Evolutionary conservation across 331 rosid species (phyloP).

Genomic region (Rhamnella rubrinervis): DNA sequence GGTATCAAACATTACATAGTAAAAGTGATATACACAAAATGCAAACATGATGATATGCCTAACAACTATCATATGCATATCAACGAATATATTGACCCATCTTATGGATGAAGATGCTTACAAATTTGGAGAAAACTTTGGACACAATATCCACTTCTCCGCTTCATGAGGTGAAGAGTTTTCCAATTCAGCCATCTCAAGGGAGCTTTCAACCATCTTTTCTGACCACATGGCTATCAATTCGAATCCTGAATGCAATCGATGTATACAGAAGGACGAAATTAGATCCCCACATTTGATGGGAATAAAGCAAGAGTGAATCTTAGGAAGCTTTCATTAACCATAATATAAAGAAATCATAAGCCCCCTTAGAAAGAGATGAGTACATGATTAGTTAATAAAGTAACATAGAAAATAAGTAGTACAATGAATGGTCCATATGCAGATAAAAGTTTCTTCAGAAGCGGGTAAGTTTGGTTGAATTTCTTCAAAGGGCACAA

Average conservation of each 20-base stretch:
- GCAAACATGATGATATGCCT: not conserved
- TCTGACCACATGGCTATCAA: constrained; percentile 78
- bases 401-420: not conserved
- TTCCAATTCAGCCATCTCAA: constrained; percentile 98
- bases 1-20: not conserved
- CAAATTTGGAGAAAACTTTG: constrained; percentile 55
- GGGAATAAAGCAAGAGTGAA: constrained; percentile 20
- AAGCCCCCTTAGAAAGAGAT: not conserved
- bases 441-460: not conserved
- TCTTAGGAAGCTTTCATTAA: constrained; percentile 21
- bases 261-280: constrained; percentile 9
- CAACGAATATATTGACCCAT: constrained; percentile 11
- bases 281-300: constrained; percentile 2
- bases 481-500: not conserved
- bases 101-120: constrained; percentile 28
- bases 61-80: constrained; percentile 23
- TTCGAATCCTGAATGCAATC: constrained; percentile 74
- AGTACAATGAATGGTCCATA: constrained; percentile 4
- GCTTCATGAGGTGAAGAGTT: constrained; percentile 89
- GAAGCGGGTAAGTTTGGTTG: not conserved
- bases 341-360: not conserved
- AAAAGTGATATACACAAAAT: not conserved
- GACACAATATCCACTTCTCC: constrained; percentile 77
- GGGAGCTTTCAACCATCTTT: constrained; percentile 74
- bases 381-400: constrained; percentile 10